Conservation (phyloP, 257 asterid species). For the Oldenlandia corymbosa region DNA sequence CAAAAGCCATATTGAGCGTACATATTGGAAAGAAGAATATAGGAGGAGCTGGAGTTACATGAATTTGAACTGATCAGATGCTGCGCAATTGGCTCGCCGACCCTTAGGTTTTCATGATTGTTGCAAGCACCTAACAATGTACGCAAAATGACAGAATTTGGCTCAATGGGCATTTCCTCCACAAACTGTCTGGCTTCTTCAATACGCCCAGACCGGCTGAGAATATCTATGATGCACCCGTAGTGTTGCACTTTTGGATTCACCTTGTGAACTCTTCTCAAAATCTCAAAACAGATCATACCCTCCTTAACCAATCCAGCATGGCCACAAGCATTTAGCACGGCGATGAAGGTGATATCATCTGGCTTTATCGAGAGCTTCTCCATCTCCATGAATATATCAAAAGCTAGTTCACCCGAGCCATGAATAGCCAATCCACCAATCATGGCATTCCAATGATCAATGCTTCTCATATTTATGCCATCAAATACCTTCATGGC, state of each 20-base stretch:
- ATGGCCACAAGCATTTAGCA: conserved; percentile 80
- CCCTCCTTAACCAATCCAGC: conserved; percentile 88
- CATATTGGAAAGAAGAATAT: conserved; percentile 61
- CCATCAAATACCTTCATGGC: conserved; percentile 52
- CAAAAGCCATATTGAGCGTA: conserved; percentile 71
- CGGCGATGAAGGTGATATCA: conserved; percentile 64
- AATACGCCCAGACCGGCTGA: conserved; percentile 61
- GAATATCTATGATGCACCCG: conserved; percentile 81
- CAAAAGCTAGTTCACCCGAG: conserved; percentile 59
- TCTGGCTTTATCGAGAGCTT: conserved; percentile 47
- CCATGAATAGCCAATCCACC: conserved; percentile 88
- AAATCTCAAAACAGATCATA: conserved; percentile 57
- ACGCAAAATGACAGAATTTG: conserved; percentile 65
- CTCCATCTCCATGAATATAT: conserved; percentile 66
- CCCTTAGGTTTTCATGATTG: conserved; percentile 40
- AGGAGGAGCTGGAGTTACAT: conserved; percentile 59
- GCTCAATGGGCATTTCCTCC: conserved; percentile 63
- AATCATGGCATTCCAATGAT: conserved; percentile 85
- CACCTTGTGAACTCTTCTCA: conserved; percentile 58
- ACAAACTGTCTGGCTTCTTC: conserved; percentile 60
- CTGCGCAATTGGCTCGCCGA: conserved; percentile 56
- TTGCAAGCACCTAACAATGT: conserved; percentile 64
- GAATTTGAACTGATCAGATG: conserved; percentile 40
- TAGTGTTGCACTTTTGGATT: conserved; percentile 70
- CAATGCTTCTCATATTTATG: conserved; percentile 41